Evolutionary conservation across 2,329 filamentous ascomycete species (phyloP).

Genomic region (Annulohypoxylon truncatum): DNA sequence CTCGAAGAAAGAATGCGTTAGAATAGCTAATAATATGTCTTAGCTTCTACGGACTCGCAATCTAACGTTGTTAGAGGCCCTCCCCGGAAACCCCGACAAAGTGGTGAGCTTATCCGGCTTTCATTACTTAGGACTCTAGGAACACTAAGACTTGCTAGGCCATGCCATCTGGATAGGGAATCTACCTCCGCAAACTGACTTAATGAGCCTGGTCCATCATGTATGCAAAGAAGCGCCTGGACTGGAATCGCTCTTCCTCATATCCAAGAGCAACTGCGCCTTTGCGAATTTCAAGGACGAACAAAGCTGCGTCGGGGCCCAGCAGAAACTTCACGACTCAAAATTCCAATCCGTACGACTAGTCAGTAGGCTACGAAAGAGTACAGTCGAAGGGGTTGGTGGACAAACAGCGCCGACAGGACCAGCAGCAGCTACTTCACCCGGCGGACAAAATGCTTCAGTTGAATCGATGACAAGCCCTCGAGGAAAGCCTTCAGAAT

Average conservation of each 20-base stretch:
- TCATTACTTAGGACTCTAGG: constrained; percentile 29
- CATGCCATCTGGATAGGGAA: constrained; percentile 98
- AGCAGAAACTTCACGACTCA: constrained; percentile 89
- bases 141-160: constrained; percentile 57
- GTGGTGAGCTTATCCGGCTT: constrained; percentile 59
- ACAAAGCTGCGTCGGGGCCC: constrained; percentile 76
- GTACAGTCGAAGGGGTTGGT: constrained; percentile 53
- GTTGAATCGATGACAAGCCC: constrained; percentile 36
- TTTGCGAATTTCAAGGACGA: constrained; percentile 96
- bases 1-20: neutral
- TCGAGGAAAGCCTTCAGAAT: constrained; percentile 21
- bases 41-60: constrained; percentile 50
- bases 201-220: constrained; percentile 89
- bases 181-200: constrained; percentile 82
- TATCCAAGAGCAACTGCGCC: constrained; percentile 96
- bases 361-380: constrained; percentile 82
- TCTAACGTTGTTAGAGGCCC: constrained; percentile 63
- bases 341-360: constrained; percentile 87
- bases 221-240: constrained; percentile 83
- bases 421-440: constrained; percentile 59
- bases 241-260: constrained; percentile 90
- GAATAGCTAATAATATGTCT: constrained; percentile 26
- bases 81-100: constrained; percentile 69
- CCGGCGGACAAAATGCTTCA: constrained; percentile 39
- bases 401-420: constrained; percentile 66